Evolutionary conservation across 208 protist genomes (phyloP).

Genomic region (Angomonas ambiguus): DNA sequence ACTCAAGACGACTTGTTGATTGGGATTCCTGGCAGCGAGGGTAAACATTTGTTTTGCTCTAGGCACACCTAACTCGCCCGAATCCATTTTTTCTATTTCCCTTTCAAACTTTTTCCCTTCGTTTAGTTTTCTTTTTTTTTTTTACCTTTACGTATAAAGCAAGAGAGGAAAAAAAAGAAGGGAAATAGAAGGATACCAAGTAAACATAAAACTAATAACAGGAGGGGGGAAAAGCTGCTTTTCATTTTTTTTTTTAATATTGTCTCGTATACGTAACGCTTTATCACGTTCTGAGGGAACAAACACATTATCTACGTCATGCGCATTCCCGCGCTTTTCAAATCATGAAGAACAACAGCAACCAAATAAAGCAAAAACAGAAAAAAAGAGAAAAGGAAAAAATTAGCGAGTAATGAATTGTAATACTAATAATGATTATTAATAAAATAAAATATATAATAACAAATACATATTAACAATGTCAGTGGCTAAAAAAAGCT

Average conservation of each 20-base stretch:
- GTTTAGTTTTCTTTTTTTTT: conserved; percentile 2
- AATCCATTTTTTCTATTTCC: no score
- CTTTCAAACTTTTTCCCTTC: background rate
- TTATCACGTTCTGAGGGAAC: no score
- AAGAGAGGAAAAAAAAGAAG: conserved; percentile 17
- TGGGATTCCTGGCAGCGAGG: background rate
- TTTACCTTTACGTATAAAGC: background rate
- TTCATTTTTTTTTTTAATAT: conserved; percentile 9
- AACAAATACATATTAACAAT: no score
- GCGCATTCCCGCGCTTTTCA: no score
- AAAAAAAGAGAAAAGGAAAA: conserved; percentile 10
- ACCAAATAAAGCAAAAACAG: conserved; percentile 10
- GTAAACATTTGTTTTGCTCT: no score
- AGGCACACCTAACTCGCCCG: no score
- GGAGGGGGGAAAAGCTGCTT: conserved; percentile 1
- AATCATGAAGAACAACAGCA: conserved; percentile 4
- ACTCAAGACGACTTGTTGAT: background rate
- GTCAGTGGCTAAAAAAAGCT: no score
- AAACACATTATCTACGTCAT: no score
- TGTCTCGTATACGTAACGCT: no score
- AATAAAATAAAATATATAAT: no score
- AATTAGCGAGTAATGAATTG: no score
- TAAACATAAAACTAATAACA: conserved; percentile 3
- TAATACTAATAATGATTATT: no score
- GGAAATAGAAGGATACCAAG: conserved; percentile 13